A percentile compares a stretch with the other conserved stretches of the same genome.
phyloP scores from a whole-genome alignment of 805 yeast species.

The Saitoella complicata region DNA sequence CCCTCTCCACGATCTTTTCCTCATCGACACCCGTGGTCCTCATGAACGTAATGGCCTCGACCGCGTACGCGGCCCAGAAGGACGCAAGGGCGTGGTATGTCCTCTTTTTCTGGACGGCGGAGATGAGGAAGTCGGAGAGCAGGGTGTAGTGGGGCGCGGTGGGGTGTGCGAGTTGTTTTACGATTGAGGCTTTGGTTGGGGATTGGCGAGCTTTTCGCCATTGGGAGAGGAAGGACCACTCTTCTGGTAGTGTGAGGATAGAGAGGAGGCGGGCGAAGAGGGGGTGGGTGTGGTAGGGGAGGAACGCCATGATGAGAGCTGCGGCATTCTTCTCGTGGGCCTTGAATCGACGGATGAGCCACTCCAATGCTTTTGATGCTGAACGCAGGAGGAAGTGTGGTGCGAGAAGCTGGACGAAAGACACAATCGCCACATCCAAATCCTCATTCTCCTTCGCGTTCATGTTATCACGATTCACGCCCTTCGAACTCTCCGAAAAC shows the following conservation, averaged over 20 bases:
- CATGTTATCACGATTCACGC: constrained; percentile 42
- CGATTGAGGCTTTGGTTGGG: constrained; percentile 45
- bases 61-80: constrained; percentile 58
- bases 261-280: constrained; percentile 62
- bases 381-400: constrained; percentile 64
- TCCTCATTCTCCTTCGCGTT: constrained; percentile 59
- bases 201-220: constrained; percentile 24
- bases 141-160: constrained; percentile 54
- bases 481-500: constrained; percentile 67
- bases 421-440: constrained; percentile 56
- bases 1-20: constrained; percentile 21
- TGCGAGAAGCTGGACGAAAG: constrained; percentile 56
- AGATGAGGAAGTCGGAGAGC: constrained; percentile 40
- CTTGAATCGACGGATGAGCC: constrained; percentile 84
- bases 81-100: constrained; percentile 57
- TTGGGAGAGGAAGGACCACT: constrained; percentile 51
- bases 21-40: constrained; percentile 24
- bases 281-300: constrained; percentile 67
- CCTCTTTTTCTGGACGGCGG: constrained; percentile 35
- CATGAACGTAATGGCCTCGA: constrained; percentile 51
- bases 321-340: constrained; percentile 72
- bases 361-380: constrained; percentile 71
- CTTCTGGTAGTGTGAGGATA: constrained; percentile 52
- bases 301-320: constrained; percentile 45
- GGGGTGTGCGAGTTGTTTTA: constrained; percentile 44